Conservation (phyloP, 2,329 filamentous ascomycete genomes). For the Penicillium janthinellum region DNA sequence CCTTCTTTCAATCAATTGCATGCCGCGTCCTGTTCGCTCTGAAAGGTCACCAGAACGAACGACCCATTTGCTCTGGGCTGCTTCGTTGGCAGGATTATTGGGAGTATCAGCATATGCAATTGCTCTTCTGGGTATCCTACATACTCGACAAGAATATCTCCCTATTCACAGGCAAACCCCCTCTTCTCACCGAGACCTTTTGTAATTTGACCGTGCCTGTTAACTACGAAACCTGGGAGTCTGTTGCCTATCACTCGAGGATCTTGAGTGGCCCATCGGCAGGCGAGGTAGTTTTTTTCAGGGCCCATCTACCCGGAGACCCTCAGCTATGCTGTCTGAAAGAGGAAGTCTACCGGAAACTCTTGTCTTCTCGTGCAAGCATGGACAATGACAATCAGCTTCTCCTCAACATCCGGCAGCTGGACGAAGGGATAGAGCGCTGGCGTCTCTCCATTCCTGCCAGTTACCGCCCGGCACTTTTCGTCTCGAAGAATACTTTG, state of each 20-base stretch:
- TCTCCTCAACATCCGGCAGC: conserved; percentile 16
- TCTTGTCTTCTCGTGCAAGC: conserved; percentile 18
- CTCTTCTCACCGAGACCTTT: conserved; percentile 17
- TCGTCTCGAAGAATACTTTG: conserved; percentile 11
- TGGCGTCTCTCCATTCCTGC: conserved; percentile 20
- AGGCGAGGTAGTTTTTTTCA: neutral
- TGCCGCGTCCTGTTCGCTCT: conserved; percentile 19
- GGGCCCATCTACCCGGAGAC: conserved; percentile 10
- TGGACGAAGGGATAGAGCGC: conserved; percentile 22
- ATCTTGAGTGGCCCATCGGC: neutral
- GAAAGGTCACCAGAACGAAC: conserved; percentile 6
- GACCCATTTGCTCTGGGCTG: neutral
- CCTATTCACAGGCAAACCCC: conserved; percentile 17
- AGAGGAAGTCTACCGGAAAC: conserved; percentile 16
- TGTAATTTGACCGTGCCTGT: conserved; percentile 13
- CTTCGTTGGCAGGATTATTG: neutral
- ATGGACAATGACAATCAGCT: conserved; percentile 18
- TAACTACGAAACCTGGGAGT: neutral
- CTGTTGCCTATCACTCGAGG: neutral
- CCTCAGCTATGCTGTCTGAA: conserved; percentile 12
- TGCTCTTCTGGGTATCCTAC: conserved; percentile 20
- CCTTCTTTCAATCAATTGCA: conserved; percentile 15
- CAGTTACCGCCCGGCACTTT: conserved; percentile 17
- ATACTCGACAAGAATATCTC: conserved; percentile 17
- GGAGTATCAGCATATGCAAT: conserved; percentile 10